phyloP scores from a whole-genome alignment of 345 rosid species.

The Linum lewisii region DNA sequence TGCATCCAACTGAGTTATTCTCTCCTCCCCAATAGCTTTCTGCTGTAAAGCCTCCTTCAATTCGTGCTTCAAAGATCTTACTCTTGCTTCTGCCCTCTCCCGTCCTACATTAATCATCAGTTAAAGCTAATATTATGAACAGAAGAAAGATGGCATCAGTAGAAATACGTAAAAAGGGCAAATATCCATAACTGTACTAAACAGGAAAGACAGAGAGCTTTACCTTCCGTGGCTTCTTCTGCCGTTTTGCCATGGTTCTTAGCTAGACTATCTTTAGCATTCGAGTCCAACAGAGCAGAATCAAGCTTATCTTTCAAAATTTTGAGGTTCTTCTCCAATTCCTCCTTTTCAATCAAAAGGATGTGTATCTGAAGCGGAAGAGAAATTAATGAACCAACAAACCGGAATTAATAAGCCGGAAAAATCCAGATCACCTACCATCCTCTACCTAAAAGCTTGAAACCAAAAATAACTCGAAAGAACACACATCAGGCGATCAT shows the following conservation, averaged over 20 bases:
- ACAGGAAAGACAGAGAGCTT: constrained; percentile 4
- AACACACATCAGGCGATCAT: neutral
- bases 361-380: constrained; percentile 29
- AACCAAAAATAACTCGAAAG: neutral
- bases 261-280: constrained; percentile 37
- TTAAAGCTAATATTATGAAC: neutral
- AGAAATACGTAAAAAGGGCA: neutral
- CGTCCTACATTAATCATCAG: constrained; percentile 31
- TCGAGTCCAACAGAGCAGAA: constrained; percentile 38
- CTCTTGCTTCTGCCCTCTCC: constrained; percentile 59
- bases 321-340: constrained; percentile 45
- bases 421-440: neutral
- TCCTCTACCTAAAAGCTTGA: neutral
- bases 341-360: constrained; percentile 39
- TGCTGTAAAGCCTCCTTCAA: constrained; percentile 49
- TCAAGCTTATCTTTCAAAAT: constrained; percentile 44
- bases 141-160: neutral
- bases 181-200: neutral
- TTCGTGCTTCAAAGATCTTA: constrained; percentile 41
- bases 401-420: neutral
- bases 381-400: neutral
- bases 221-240: constrained; percentile 58
- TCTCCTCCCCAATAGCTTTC: constrained; percentile 41
- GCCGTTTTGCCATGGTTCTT: constrained; percentile 44
- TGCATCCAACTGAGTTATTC: constrained; percentile 43